Percentiles rank a stretch among this genome's conserved stretches.
Conservation (phyloP, 352 stramenopile genomes). For the Phytopythium delawarense region DNA sequence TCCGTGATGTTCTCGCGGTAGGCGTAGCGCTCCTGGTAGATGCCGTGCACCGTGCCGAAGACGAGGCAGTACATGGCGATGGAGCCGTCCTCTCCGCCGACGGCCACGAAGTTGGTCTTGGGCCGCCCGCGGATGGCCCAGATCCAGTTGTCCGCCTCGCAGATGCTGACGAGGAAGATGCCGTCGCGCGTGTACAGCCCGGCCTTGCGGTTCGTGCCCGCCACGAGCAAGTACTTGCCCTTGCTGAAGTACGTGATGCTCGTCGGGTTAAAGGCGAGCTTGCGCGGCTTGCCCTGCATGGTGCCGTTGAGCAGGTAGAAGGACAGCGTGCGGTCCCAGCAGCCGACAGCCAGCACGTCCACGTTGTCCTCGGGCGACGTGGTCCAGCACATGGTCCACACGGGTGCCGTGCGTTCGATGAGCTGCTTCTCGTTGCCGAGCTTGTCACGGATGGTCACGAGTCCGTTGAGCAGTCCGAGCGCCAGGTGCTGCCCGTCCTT, state of each 20-base stretch:
- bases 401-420: slow-evolving; percentile 82
- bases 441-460: slow-evolving; percentile 90
- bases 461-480: slow-evolving; percentile 89
- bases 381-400: slow-evolving; percentile 88
- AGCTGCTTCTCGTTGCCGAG: slow-evolving; percentile 88
- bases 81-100: slow-evolving; percentile 86
- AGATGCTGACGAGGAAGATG: slow-evolving; percentile 76
- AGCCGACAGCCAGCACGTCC: slow-evolving; percentile 89
- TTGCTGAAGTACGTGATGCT: slow-evolving; percentile 89
- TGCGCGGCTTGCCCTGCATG: slow-evolving; percentile 82
- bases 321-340: slow-evolving; percentile 91
- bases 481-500: slow-evolving; percentile 90
- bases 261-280: slow-evolving; percentile 92
- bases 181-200: slow-evolving; percentile 88
- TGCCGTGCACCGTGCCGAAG: slow-evolving; percentile 90
- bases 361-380: slow-evolving; percentile 73
- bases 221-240: slow-evolving; percentile 90
- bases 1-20: slow-evolving; percentile 94
- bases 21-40: slow-evolving; percentile 93
- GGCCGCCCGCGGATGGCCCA: slow-evolving; percentile 83
- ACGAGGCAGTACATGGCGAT: slow-evolving; percentile 85
- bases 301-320: slow-evolving; percentile 89
- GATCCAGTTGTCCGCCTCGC: slow-evolving; percentile 88
- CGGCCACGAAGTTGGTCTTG: slow-evolving; percentile 82
- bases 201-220: slow-evolving; percentile 84